phyloP scores from a whole-genome alignment of 805 yeast species.

The Saturnispora bothae region DNA sequence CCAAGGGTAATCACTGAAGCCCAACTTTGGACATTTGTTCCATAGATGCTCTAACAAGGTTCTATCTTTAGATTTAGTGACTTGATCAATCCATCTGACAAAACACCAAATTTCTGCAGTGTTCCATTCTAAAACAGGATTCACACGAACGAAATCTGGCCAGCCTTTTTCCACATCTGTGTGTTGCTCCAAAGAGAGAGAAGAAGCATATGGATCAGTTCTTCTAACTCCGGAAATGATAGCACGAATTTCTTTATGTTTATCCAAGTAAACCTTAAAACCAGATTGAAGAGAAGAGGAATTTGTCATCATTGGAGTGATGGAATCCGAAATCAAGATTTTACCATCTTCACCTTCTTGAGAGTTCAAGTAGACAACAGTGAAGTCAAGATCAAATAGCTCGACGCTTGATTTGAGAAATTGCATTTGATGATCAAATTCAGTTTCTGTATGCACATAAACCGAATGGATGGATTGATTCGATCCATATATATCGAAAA shows the following conservation, averaged over 20 bases:
- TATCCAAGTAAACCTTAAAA: conserved; percentile 47
- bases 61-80: conserved; percentile 26
- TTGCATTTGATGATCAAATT: conserved; percentile 58
- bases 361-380: conserved; percentile 13
- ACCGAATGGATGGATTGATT: conserved; percentile 34
- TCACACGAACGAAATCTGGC: conserved; percentile 79
- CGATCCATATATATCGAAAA: conserved; percentile 17
- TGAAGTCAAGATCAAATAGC: conserved; percentile 44
- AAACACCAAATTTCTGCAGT: conserved; percentile 82
- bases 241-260: conserved; percentile 48
- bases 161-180: conserved; percentile 83
- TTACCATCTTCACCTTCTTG: background rate
- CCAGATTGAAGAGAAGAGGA: conserved; percentile 42
- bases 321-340: background rate
- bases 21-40: too few species aligned
- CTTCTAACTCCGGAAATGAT: conserved; percentile 82
- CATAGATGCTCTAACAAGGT: too few species aligned
- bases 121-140: conserved; percentile 85
- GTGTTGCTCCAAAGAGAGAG: conserved; percentile 46
- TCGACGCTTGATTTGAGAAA: conserved; percentile 50
- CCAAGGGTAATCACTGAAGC: too few species aligned
- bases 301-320: conserved; percentile 12
- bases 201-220: conserved; percentile 74
- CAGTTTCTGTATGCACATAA: conserved; percentile 62
- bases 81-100: conserved; percentile 28